Base-by-base conservation (phyloP, 2,329 filamentous ascomycete species). In the Fusarium nygamai region DNA sequence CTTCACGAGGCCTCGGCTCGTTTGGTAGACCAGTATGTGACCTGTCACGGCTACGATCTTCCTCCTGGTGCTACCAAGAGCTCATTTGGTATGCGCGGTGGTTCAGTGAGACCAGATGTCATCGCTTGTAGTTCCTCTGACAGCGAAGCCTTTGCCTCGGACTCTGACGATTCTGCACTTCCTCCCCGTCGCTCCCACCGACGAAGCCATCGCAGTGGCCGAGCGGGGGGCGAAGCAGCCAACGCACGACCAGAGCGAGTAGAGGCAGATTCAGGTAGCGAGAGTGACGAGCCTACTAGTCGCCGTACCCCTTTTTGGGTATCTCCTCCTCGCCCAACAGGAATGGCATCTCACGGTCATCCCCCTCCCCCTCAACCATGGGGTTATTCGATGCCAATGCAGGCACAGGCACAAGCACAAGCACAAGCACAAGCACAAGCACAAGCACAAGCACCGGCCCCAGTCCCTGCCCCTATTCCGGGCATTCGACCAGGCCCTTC, bases 1-100 rank as follows among this genome's bases (percentile, higher is more conserved):
- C 82, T 86, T n/a, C 81, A 84, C 66, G 66, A 74, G 51, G 82
- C 80, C 67, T 83, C 83, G 16, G 83, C 83, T n/a, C 81, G 82
- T 47, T 81, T 80, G n/a, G 81, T 83, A 47, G 71, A 79, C 64
- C 68, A 71, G 50, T 73, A 71, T 72, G 78, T 83, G 61, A 46
- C 67, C n/a, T 75, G 76, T 31, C 79, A 82, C 53, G 84, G 83
- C 53, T 84, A 81, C 57, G 79, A 72, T 31, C 69, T 75, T 19
- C 65, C 71, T 29, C 73, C 76, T 14, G 61, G 64, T 33, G 46
- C 69, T 43, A 65, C 57, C 56, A 71, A 67, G 44, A 19, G 33
- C 16, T 38, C 56, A 17, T 53, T 58, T 53, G 67, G 65, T 41
- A 67, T 69, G 59, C 71, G 64, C 50, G 58, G 68, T 47, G 66